Evolutionary conservation across 352 stramenopile genomes (phyloP), one percentile per base, ranked within the genome.

Genomic region (Globisporangium okanoganense): DNA sequence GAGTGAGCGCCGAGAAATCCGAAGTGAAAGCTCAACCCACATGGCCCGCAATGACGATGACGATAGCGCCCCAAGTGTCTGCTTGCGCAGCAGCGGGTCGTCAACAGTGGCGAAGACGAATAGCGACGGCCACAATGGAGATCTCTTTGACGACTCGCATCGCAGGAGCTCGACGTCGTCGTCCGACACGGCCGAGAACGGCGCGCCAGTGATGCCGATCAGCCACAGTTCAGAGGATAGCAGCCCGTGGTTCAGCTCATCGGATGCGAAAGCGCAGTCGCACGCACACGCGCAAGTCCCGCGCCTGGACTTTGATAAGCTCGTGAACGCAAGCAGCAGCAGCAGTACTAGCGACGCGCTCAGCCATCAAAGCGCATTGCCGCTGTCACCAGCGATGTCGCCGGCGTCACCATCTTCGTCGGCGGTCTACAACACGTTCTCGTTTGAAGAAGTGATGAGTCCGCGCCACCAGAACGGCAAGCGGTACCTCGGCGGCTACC

Each of bases 391-490:
- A 35, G 1, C 40, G 13, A 27, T 40, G 44, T 36, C 49, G 2
- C 7, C 18, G 27, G 18, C 25, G 29, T 38, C n/a, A 36, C 22
- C 22, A 9, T 9, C 54, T 1, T 29, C 58, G 0, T 54, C 50
- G 9, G 14, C 20, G 8, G 25, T 58, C 24, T 56, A 60, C 56
- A 40, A 43, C 25, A 65, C 59, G 22, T 78, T 76, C 35, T 69
- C 75, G 20, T 88, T 81, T 47, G 71, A 80, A 56, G 72, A 73
- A 25, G 47, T 74, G 24, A 71, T 86, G 66, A 91, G 77, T 75
- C 73, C 79, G 22, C 71, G 79, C 9, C 65, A 76, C 48, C 60
- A 75, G 43, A 88, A 79, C 54, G 75, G 77, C 44, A 78, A 78
- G 54, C 73, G 72, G 4, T 89, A 82, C 54, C 65, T 82, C 9